A percentile compares a stretch with the other conserved stretches of the same genome.
Conservation (phyloP, 257 asterid genomes). For the Paulownia fortunei region DNA sequence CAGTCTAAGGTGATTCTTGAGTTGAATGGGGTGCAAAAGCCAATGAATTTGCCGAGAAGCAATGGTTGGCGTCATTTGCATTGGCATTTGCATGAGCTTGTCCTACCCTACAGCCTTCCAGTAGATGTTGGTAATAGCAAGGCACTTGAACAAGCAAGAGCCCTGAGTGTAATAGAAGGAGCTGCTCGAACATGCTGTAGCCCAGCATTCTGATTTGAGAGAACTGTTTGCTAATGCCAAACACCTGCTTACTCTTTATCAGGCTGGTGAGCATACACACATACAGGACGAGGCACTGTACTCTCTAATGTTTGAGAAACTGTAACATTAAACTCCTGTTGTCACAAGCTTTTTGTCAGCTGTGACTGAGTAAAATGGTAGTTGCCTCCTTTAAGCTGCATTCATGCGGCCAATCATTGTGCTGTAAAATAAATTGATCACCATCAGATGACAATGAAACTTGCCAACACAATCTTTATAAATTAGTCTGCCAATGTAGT, state of each 20-base stretch:
- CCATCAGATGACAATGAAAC: no score
- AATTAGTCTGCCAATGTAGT: background rate
- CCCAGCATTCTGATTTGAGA: conserved; percentile 47
- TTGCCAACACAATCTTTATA: no score
- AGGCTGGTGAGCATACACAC: conserved; percentile 45
- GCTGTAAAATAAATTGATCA: background rate
- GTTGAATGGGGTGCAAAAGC: conserved; percentile 56
- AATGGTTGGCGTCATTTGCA: conserved; percentile 31
- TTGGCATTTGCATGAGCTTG: conserved; percentile 52
- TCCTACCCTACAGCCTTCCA: conserved; percentile 56
- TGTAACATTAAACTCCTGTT: no score
- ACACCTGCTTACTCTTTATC: conserved; percentile 62
- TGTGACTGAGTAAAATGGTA: no score
- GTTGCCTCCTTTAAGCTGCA: background rate
- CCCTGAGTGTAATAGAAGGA: conserved; percentile 50
- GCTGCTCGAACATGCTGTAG: conserved; percentile 45
- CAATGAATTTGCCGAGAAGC: conserved; percentile 45
- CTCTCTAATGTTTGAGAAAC: no score
- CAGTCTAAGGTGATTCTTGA: conserved; percentile 56
- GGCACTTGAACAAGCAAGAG: conserved; percentile 55
- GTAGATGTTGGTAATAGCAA: conserved; percentile 56
- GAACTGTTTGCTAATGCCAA: conserved; percentile 67
- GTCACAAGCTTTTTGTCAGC: no score
- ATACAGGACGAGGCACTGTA: conserved; percentile 3
- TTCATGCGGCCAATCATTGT: background rate